phyloP scores from a whole-genome alignment of 164 flowering plant genomes.

The Echeveria elegans region DNA sequence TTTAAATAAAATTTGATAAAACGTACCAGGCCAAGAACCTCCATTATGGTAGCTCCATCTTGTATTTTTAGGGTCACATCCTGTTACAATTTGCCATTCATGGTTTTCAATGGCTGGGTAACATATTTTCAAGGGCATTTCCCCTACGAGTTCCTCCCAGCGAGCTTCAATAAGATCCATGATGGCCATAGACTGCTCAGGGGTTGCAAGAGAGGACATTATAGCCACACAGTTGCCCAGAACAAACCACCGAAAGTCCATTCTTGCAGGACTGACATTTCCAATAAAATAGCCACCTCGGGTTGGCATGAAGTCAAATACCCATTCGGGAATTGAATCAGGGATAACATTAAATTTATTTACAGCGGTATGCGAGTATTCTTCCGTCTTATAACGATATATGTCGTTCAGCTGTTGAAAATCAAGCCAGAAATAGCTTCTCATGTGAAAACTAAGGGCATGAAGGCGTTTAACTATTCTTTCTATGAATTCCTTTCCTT shows the following conservation, averaged over 20 bases:
- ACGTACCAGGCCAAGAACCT: conserved; percentile 55
- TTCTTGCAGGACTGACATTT: conserved; percentile 63
- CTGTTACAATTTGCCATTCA: conserved; percentile 44
- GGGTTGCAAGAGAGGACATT: conserved; percentile 54
- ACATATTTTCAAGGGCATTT: conserved; percentile 60
- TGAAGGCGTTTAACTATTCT: conserved; percentile 47
- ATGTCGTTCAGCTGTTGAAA: conserved; percentile 61
- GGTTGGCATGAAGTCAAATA: conserved; percentile 64
- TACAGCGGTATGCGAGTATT: conserved; percentile 71
- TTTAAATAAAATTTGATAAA: neutral
- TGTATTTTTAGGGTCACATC: conserved; percentile 51
- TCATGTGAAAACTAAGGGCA: conserved; percentile 67
- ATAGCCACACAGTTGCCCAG: conserved; percentile 64
- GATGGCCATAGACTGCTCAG: conserved; percentile 56
- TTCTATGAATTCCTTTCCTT: conserved; percentile 47
- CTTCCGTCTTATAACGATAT: conserved; percentile 66
- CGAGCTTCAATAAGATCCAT: conserved; percentile 71
- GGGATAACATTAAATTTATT: conserved; percentile 73
- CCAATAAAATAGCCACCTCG: conserved; percentile 72
- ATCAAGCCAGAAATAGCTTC: conserved; percentile 69
- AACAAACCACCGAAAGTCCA: conserved; percentile 71
- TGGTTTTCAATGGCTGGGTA: conserved; percentile 60
- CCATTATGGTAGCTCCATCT: conserved; percentile 58
- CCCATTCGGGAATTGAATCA: conserved; percentile 67
- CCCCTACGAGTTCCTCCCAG: conserved; percentile 68